Evolutionary conservation across 2,329 filamentous ascomycete genomes (phyloP).

Genomic region (Monosporascus sp.): DNA sequence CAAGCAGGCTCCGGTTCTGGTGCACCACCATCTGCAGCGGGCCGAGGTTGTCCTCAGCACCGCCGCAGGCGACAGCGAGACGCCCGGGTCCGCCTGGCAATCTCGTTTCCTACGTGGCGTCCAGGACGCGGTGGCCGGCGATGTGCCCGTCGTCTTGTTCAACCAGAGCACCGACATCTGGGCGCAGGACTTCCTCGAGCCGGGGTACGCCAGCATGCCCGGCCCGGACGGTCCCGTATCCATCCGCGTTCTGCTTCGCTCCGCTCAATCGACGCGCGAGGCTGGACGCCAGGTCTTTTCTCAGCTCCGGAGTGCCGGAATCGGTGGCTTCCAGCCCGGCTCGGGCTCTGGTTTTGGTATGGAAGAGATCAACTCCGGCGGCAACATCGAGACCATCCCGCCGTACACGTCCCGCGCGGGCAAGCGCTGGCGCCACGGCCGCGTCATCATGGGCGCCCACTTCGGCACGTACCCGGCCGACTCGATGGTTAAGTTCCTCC

Average conservation of each 20-base stretch:
- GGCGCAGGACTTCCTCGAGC: conserved; percentile 36
- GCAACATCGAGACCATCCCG: conserved; percentile 36
- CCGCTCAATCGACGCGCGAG: conserved; percentile 20
- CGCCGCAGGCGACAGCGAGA: background rate
- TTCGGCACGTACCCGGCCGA: background rate
- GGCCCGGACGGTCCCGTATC: conserved; percentile 28
- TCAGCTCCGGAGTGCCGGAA: conserved; percentile 21
- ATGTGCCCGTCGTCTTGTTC: conserved; percentile 6
- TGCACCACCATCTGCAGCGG: conserved; percentile 32
- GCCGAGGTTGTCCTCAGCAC: conserved; percentile 23
- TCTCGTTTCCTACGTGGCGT: background rate
- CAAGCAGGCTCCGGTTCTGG: conserved; percentile 32
- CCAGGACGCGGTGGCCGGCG: background rate
- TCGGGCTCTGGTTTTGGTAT: background rate
- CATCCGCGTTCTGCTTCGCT: conserved; percentile 29
- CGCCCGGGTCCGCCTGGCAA: too few relatives aligned
- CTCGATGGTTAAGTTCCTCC: background rate
- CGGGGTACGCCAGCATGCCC: conserved; percentile 34
- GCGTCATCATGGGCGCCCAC: background rate
- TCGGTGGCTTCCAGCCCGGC: conserved; percentile 28
- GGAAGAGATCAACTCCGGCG: background rate
- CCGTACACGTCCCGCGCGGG: conserved; percentile 23
- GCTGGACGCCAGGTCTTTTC: conserved; percentile 30
- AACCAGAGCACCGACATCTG: conserved; percentile 27
- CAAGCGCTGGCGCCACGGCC: conserved; percentile 18